Conservation (phyloP, 305 asterid species). For the Solanum hybrid region DNA sequence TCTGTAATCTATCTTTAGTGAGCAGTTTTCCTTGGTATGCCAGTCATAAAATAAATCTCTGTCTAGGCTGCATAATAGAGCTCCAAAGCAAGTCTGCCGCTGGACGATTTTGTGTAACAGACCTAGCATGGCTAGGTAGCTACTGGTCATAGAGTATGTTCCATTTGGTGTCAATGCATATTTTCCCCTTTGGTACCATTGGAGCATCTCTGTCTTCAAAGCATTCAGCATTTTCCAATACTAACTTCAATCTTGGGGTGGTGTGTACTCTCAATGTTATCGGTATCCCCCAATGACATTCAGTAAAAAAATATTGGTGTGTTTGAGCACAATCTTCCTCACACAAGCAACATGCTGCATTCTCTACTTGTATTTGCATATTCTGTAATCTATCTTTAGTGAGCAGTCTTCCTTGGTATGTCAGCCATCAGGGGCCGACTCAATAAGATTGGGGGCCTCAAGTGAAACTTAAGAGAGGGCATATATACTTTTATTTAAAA, state of each 20-base stretch:
- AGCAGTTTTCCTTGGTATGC: background rate
- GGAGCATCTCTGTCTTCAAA: too few relatives aligned
- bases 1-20: background rate
- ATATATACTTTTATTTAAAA: too few relatives aligned
- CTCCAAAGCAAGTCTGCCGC: background rate
- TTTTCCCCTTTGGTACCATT: too few relatives aligned
- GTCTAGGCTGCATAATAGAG: background rate
- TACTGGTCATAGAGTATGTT: too few relatives aligned
- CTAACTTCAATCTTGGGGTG: too few relatives aligned
- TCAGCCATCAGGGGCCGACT: background rate
- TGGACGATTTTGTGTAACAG: too few relatives aligned
- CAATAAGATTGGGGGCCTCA: background rate
- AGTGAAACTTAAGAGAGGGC: background rate
- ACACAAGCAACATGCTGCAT: background rate
- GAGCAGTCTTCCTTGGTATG: background rate
- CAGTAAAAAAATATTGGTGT: too few relatives aligned
- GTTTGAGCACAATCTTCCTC: background rate
- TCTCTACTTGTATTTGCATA: background rate
- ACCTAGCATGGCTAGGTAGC: too few relatives aligned
- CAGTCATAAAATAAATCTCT: background rate
- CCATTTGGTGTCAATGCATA: too few relatives aligned
- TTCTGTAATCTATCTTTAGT: background rate
- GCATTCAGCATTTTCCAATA: too few relatives aligned
- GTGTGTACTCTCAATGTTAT: too few relatives aligned
- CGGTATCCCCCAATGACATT: too few relatives aligned